Evolutionary conservation across 2,329 filamentous ascomycete species (phyloP), one percentile per base, ranked within the genome.

Genomic region (Phialophora verrucosa): DNA sequence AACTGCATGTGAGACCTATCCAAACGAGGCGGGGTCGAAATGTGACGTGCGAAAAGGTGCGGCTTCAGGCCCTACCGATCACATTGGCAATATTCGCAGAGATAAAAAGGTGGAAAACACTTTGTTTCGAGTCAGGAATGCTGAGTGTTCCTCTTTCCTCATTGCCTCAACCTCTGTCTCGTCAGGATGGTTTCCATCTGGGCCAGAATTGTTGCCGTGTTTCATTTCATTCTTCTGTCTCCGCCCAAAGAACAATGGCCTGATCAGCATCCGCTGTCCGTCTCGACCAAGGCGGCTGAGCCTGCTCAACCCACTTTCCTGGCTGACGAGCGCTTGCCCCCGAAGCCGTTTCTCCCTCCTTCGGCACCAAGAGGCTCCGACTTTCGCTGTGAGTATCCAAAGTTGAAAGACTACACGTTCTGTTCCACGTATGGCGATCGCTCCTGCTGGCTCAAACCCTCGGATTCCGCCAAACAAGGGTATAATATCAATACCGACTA

Each of bases 401-500:
- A 44, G 14, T 8, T 49, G 20, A 49, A 61, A 2, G 59, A 49
- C 49, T 61, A 44, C 14, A 29, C 8, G 4, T 25, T 38, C 12
- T 61, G 59, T 49, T 49, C 44, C 47, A 54, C 59, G 23, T 49
- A 61, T 32, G 47, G 23, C 12, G 59, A 61, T 49, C 44, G 59
- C 4, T 25, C 20, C 3, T 61, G 59, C 47, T 61, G 59, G 59
- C 59, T 61, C 29, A 42, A 54, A 12, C 32, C 54, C 27, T 17
- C 49, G 20, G 14, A 38, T 49, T 23, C 44, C 17, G 27, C 47
- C 6, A 20, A 29, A 35, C 47, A 44, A 31, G 20, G 17, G 31
- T 61, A 23, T 44, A 49, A 61, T 29, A 61, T 61, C 59, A 25
- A 27, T 8, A 61, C 59, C 7, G 59, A 61, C 49, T 61, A 61